Conservation (phyloP, 805 yeast genomes). For the Myxozyma geophila region DNA sequence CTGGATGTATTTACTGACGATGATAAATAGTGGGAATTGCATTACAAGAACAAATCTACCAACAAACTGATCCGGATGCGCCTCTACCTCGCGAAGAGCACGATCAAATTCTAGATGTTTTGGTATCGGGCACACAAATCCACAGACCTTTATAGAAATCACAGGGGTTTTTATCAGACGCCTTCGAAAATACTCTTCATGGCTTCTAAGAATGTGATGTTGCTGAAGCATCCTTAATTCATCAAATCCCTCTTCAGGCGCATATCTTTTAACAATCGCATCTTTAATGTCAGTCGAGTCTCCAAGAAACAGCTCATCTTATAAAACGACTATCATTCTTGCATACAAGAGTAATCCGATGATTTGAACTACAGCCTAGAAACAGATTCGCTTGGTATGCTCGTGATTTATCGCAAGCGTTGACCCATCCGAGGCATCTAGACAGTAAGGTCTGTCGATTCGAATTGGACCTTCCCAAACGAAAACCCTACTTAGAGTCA, state of each 20-base stretch:
- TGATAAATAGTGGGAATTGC: slow-evolving; percentile 60
- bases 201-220: neutral
- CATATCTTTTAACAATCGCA: neutral
- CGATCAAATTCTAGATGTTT: slow-evolving; percentile 63
- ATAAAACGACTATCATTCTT: neutral
- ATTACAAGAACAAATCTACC: slow-evolving; percentile 62
- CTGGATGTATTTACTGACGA: neutral
- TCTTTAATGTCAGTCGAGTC: neutral
- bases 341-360: no score
- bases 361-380: no score
- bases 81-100: slow-evolving; percentile 59
- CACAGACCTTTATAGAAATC: neutral
- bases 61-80: slow-evolving; percentile 18
- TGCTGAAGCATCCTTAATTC: neutral
- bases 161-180: no score
- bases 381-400: no score
- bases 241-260: neutral
- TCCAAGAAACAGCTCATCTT: neutral
- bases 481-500: neutral
- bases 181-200: neutral
- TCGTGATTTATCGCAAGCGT: no score
- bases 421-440: no score
- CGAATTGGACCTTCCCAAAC: no score
- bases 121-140: slow-evolving; percentile 52
- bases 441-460: no score